Evolutionary conservation across 164 flowering plant genomes (phyloP), one percentile per base, ranked within the genome.

Genomic region (Dillenia suffruticosa): DNA sequence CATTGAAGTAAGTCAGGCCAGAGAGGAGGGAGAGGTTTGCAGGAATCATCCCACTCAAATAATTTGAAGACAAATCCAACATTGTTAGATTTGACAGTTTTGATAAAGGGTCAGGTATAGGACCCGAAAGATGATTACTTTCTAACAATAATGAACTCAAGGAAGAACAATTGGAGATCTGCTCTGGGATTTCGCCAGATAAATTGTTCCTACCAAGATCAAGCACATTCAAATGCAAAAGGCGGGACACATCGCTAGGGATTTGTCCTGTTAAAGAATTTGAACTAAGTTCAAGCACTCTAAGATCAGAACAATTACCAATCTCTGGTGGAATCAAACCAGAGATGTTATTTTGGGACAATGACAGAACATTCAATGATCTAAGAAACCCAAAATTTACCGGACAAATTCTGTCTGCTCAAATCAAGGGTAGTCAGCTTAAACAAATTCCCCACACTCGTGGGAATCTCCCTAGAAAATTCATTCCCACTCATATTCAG

Each of bases 401-500:
- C 90, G 4, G 85, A 77, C 9, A 85, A 51, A 12, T 73, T 79
- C 72, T 81, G 87, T 44, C 59, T 72, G 61, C 85, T 81, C 74
- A 85, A 74, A 69, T 85, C 87, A 10, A 85, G 73, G 54, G 69
- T 49, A 0, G 71, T 79, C 13, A 85, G 58, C 76, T 65, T 74
- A 63, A 70, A 70, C 13, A 85, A 59, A 58, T 63, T 78, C 9
- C 84, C 90, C 19, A 83, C 15, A 44, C 69, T 81, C 8, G 67
- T 73, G 1, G 90, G 90, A 45, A 85, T 60, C 7, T 44, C n/a
- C 5, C 87, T 86, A 2, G 76, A 70, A 46, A 82, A 75, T 0
- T 67, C 81, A 68, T 79, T 81, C 1, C 61, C 67, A 56, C 90
- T 85, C 64, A 85, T 63, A 67, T 82, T 85, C 66, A 85, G 68